phyloP scores from a whole-genome alignment of 1,284 basidiomycete genomes.

The Porodaedalea pini region DNA sequence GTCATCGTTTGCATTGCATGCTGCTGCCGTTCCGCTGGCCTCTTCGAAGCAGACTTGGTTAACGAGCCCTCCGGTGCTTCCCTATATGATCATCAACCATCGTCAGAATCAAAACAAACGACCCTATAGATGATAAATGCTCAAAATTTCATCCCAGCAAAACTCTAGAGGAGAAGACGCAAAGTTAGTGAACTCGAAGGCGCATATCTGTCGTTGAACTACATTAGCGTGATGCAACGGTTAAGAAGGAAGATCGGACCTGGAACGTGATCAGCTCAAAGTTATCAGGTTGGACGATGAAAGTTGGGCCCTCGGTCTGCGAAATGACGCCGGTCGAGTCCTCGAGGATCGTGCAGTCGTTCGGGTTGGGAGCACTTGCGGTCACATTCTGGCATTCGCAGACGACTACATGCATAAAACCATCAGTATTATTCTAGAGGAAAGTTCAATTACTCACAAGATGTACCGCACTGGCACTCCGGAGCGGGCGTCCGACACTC shows the following conservation, averaged over 20 bases:
- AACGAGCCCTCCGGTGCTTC: constrained; percentile 12
- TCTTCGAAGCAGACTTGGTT: constrained; percentile 20
- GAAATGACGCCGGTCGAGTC: constrained; percentile 22
- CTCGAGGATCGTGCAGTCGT: constrained; percentile 25
- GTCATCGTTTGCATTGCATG: constrained; percentile 14
- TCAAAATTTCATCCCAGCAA: constrained; percentile 29
- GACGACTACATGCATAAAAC: constrained; percentile 3
- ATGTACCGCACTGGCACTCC: constrained; percentile 23
- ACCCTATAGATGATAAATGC: not conserved
- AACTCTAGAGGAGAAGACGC: constrained; percentile 24
- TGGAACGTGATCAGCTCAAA: constrained; percentile 29
- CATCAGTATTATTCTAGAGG: not conserved
- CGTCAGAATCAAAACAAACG: not conserved
- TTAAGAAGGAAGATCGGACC: not conserved
- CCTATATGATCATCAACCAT: not conserved
- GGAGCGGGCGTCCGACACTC: constrained; percentile 18
- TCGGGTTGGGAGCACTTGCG: constrained; percentile 26
- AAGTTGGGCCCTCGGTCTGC: constrained; percentile 28
- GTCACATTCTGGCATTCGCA: constrained; percentile 22
- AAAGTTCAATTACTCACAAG: constrained; percentile 22
- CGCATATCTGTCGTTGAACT: constrained; percentile 24
- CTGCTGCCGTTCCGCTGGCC: constrained; percentile 15
- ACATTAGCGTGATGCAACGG: not conserved
- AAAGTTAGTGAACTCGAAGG: constrained; percentile 30
- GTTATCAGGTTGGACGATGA: constrained; percentile 26